phyloP scores from a whole-genome alignment of 805 yeast genomes.

The Myxozyma geophila region DNA sequence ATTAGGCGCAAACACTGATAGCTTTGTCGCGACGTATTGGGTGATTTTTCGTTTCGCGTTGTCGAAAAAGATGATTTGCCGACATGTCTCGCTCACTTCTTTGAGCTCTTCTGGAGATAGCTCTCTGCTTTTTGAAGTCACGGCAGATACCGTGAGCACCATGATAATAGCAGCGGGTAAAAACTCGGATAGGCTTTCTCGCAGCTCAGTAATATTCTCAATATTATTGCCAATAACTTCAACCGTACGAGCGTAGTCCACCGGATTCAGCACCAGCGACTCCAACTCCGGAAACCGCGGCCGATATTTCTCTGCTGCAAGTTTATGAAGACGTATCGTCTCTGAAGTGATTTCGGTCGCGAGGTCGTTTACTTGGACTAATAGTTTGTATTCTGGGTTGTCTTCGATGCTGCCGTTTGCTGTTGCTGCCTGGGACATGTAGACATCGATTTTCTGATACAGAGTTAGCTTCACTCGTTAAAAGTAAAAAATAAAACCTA shows the following conservation, averaged over 20 bases:
- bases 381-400: conserved; percentile 54
- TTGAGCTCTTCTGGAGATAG: conserved; percentile 47
- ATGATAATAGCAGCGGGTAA: conserved; percentile 68
- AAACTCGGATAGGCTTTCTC: conserved; percentile 48
- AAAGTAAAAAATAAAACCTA: conserved; percentile 4
- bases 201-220: conserved; percentile 40
- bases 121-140: conserved; percentile 50
- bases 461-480: neutral
- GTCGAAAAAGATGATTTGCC: conserved; percentile 53
- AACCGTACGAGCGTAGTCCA: conserved; percentile 63
- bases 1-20: conserved; percentile 76
- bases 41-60: conserved; percentile 53
- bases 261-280: conserved; percentile 62
- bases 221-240: conserved; percentile 57
- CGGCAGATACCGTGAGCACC: conserved; percentile 75
- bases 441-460: conserved; percentile 26
- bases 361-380: conserved; percentile 60
- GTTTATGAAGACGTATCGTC: conserved; percentile 54
- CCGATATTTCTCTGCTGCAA: conserved; percentile 58
- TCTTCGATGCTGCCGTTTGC: conserved; percentile 42
- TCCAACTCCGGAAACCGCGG: conserved; percentile 74
- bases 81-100: conserved; percentile 53
- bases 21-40: conserved; percentile 59
- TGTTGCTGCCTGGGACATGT: conserved; percentile 35
- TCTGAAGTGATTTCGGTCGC: conserved; percentile 61